Evolutionary conservation across 2,329 filamentous ascomycete genomes (phyloP), one percentile per base, ranked within the genome.

Genomic region (Talaromyces sp.): DNA sequence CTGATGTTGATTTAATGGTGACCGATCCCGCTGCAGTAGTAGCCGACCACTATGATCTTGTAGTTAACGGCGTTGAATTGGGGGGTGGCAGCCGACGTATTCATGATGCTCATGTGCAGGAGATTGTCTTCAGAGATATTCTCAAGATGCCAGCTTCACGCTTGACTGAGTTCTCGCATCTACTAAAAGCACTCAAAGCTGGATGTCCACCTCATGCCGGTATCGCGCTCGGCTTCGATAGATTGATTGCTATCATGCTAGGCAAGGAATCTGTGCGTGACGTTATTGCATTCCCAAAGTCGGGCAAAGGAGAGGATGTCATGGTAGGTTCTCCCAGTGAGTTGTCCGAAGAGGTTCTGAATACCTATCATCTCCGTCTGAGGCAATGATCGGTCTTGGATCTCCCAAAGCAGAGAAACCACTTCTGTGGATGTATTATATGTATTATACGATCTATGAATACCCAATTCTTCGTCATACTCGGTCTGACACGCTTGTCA

Each of bases 261-360:
- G 90, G 89, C 1, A 89, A 85, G 37, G 84, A 90, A 11, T 93
- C 90, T 1, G 90, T 99, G 3, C 83, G 91, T 66, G 94, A 99
- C 79, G 94, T 99, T 1, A 97, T 99, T 77, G 93, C 93, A 0
- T 99, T 99, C 73, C 96, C 95, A 0, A 99, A 99, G 82, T 93
- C 87, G 67, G 93, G 92, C 67, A 93, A 88, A 75, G 93, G 95
- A 0, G 91, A 96, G 73, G 95, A 99, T 78, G 78, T 87, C 64
- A 85, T 96, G 77, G 92, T 96, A 2, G 88, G 87, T 70, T 91
- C 91, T 67, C 95, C 95, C 0, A 88, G 88, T 60, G 76, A 76
- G 68, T 82, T 96, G 68, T 90, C 84, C 0, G 79, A 86, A 65
- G 84, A 85, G 67, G 83, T 85, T 66, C 75, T 88, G 71, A 75